A percentile compares a stretch with the other conserved stretches of the same genome.
These are phyloP conservation scores for Tolypocladium cylindrosporum DNA, from an alignment of 2,329 filamentous ascomycete genomes.

Conservation along the genomic window DNA sequence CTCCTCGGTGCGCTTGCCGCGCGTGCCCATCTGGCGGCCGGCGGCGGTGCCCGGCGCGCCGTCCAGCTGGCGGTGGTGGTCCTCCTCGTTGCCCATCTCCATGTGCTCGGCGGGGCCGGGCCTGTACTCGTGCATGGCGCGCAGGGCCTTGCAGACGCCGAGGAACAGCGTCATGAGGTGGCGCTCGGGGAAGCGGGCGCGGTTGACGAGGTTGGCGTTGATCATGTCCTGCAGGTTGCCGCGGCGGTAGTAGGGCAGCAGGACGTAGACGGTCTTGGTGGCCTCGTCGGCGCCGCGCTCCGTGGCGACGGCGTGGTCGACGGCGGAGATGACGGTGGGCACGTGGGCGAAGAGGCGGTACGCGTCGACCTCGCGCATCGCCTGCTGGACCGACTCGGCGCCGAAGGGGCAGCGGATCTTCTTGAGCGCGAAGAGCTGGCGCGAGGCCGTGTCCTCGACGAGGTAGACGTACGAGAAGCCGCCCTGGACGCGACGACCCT, in stretches of 20 bases:
- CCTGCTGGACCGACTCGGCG: conserved; percentile 87
- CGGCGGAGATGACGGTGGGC: conserved; percentile 74
- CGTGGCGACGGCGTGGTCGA: conserved; percentile 73
- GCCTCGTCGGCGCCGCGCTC: conserved; percentile 55
- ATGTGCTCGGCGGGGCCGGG: conserved; percentile 35
- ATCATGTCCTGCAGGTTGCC: conserved; percentile 97
- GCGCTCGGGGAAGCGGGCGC: conserved; percentile 79
- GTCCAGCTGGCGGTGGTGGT: conserved; percentile 11
- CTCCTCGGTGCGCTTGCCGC: conserved; percentile 42
- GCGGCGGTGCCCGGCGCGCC: not conserved
- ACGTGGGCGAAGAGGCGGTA: conserved; percentile 82
- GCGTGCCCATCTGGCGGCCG: conserved; percentile 18
- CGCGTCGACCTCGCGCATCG: conserved; percentile 94
- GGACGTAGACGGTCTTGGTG: conserved; percentile 91
- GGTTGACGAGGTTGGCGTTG: conserved; percentile 96
- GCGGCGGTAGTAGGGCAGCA: conserved; percentile 88
- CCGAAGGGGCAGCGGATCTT: conserved; percentile 99
- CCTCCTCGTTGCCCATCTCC: conserved; percentile 38
- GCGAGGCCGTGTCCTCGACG: conserved; percentile 78
- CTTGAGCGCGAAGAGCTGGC: conserved; percentile 86
- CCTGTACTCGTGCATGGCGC: conserved; percentile 84
- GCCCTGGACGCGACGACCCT: conserved; percentile 43
- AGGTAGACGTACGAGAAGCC: conserved; percentile 99
- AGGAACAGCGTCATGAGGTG: conserved; percentile 83
- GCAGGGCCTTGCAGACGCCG: conserved; percentile 80